phyloP scores from a whole-genome alignment of 805 yeast species.

The Monosporozyma aerobia region DNA sequence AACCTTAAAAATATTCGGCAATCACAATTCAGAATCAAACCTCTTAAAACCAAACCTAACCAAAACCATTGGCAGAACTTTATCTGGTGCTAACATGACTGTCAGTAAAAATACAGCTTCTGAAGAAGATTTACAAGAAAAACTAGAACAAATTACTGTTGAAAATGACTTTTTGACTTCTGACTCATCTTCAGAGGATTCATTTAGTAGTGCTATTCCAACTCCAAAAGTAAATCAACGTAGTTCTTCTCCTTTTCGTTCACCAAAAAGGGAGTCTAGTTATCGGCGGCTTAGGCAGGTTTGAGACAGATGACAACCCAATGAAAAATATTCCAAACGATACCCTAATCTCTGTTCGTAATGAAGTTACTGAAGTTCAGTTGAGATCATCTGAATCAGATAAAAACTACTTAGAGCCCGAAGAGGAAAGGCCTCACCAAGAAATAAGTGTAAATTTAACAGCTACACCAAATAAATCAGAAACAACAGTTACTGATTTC shows the following conservation, averaged over 20 bases:
- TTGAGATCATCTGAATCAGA: background rate
- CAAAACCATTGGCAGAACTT: background rate
- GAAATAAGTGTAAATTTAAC: background rate
- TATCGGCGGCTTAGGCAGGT: conserved; percentile 12
- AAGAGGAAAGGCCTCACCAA: background rate
- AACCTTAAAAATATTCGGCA: background rate
- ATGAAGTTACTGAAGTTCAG: background rate
- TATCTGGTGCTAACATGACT: background rate
- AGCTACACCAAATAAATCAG: background rate
- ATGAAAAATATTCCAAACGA: background rate
- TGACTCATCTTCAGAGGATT: conserved; percentile 6
- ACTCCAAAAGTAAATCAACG: conserved; percentile 14
- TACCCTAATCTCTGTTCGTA: background rate
- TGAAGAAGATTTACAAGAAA: background rate
- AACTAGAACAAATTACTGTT: background rate
- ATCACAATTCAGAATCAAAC: background rate
- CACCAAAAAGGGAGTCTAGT: background rate
- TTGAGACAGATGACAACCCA: conserved; percentile 1
- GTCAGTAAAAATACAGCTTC: background rate
- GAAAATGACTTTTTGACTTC: conserved; percentile 1
- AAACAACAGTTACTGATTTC: background rate
- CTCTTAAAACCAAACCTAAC: background rate
- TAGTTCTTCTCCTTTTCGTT: background rate
- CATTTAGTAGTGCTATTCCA: conserved; percentile 6
- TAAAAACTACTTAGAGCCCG: background rate